Evolutionary conservation across 495 filamentous ascomycete genomes (phyloP).

Genomic region (Penicillium riverlandense): DNA sequence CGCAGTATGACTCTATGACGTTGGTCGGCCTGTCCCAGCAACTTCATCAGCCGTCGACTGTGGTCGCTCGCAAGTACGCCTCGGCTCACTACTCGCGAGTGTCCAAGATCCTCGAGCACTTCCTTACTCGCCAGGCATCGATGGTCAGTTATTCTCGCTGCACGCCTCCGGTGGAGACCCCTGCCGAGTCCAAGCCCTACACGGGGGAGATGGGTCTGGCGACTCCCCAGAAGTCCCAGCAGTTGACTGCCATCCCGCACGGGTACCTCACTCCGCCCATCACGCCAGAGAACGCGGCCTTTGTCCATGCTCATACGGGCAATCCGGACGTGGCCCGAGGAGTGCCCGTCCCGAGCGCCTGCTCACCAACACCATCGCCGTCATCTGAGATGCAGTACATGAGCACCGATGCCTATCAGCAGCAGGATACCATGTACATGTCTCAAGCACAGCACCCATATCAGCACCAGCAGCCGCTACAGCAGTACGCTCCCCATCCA

Average conservation of each 20-base stretch:
- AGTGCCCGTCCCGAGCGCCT: constrained; percentile 18
- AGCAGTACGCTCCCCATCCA: constrained; percentile 26
- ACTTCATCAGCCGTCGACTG: constrained; percentile 77
- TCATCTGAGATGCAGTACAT: constrained; percentile 35
- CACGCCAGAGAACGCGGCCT: constrained; percentile 76
- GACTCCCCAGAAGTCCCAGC: constrained; percentile 79
- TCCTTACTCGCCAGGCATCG: constrained; percentile 76
- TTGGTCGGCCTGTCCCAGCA: constrained; percentile 79
- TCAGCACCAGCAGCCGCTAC: constrained; percentile 7
- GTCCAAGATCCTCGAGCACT: constrained; percentile 72
- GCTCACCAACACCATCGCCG: constrained; percentile 34
- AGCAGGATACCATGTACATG: constrained; percentile 27
- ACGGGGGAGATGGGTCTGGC: constrained; percentile 48
- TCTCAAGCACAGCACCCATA: constrained; percentile 3
- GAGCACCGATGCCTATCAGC: constrained; percentile 30
- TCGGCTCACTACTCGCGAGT: constrained; percentile 74
- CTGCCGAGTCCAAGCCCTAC: constrained; percentile 48
- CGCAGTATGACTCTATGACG: constrained; percentile 69
- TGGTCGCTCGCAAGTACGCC: constrained; percentile 83
- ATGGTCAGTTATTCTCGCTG: constrained; percentile 63
- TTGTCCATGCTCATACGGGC: constrained; percentile 24
- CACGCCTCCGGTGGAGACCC: constrained; percentile 60
- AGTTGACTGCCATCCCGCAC: constrained; percentile 55
- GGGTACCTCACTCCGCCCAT: constrained; percentile 94
- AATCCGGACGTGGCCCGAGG: constrained; percentile 21